phyloP scores from a whole-genome alignment of 2,329 filamentous ascomycete species.

The Cordyceps cicadae region DNA sequence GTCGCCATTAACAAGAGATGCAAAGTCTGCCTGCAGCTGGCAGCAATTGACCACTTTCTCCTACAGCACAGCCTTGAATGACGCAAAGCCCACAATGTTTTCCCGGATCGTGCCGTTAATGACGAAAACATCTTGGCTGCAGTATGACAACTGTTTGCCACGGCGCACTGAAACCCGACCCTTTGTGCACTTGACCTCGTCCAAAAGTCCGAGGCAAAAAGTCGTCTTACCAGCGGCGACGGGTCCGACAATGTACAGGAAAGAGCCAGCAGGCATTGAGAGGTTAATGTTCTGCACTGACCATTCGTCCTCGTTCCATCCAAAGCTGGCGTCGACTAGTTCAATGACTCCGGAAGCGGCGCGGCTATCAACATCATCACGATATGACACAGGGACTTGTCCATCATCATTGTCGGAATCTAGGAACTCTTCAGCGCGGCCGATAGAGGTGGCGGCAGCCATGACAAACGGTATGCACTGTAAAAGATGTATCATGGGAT shows the following conservation, averaged over 20 bases:
- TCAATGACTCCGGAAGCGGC: neutral
- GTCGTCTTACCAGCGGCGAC: conserved; percentile 25
- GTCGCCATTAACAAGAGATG: conserved; percentile 22
- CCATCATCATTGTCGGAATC: conserved; percentile 2
- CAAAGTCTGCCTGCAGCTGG: conserved; percentile 12
- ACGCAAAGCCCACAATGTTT: conserved; percentile 18
- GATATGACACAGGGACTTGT: neutral
- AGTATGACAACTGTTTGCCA: conserved; percentile 12
- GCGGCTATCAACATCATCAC: neutral
- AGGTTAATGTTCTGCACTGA: neutral
- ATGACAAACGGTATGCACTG: neutral
- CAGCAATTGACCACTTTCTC: conserved; percentile 18
- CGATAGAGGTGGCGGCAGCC: neutral
- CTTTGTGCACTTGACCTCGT: neutral
- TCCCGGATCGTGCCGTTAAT: conserved; percentile 19
- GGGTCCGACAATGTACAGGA: conserved; percentile 15
- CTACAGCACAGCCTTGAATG: conserved; percentile 17
- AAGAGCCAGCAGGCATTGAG: neutral
- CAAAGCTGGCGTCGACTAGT: neutral
- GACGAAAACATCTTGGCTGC: conserved; percentile 19
- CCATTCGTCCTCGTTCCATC: neutral
- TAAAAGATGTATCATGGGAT: conserved; percentile 16
- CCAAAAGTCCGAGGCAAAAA: conserved; percentile 1
- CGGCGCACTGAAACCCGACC: neutral
- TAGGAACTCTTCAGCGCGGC: neutral